Evolutionary conservation across 805 yeast genomes (phyloP), one percentile per base, ranked within the genome.

Genomic region (Ogataea nitratoaversa): DNA sequence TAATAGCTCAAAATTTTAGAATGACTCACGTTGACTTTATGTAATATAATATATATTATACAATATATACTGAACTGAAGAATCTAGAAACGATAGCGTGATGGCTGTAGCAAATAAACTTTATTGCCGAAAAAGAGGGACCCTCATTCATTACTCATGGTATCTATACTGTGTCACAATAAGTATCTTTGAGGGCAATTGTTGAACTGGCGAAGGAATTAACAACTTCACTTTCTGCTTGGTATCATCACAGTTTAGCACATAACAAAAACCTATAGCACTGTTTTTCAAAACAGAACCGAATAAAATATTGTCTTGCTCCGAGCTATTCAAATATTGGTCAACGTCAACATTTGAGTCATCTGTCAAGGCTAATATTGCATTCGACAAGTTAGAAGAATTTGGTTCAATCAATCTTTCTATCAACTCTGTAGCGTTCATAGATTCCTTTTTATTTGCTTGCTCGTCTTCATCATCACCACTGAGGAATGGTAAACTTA

Each of bases 131-230:
- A n/a, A n/a, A n/a, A n/a, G n/a, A n/a, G n/a, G n/a, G 25, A 11
- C 25, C 25, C 25, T 22, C 25, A 22, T 22, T 22, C 25, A 22
- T 55, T 63, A 91, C 66, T 93, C 99, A 37, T 81, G 76, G 60
- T 87, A 93, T 49, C 95, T 81, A 51, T 78, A 79, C 30, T 78
- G 77, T 2, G 97, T 95, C 35, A 90, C 64, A 3, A 93, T 59
- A 53, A 87, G 69, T 2, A 84, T 79, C 47, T 80, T 77, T 19
- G 79, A 71, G 0, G 99, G 99, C 19, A 90, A 66, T 30, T 82
- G 65, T 19, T 55, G 67, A 1, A 95, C 95, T 2, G 96, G 96
- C 5, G 87, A 83, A 0, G 99, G 98, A 46, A 89, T 69, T 46
- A 91, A 67, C 8, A 93, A 70, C 53, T 82, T 82, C 40, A 86